These are phyloP conservation scores for Spiraea crenata DNA, from an alignment of 331 rosid genomes.

Conservation along the genomic window DNA sequence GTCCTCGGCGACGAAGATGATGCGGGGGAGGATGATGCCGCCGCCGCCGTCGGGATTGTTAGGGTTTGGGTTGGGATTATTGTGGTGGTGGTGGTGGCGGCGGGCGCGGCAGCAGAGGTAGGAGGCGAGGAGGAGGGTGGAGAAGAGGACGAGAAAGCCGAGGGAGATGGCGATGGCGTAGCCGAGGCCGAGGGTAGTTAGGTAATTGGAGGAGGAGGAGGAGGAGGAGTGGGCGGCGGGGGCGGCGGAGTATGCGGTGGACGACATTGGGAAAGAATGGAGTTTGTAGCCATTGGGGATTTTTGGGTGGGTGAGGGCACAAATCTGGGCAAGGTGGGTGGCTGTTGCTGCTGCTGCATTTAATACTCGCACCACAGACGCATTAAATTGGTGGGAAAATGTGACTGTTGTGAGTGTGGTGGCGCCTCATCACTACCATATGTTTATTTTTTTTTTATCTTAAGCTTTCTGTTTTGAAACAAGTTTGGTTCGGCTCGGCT, in stretches of 20 bases:
- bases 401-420: background rate
- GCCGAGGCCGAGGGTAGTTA: constrained; percentile 73
- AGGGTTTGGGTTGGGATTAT: background rate
- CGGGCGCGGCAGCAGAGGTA: constrained; percentile 59
- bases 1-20: constrained; percentile 55
- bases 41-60: constrained; percentile 12
- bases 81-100: background rate
- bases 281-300: constrained; percentile 47
- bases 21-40: constrained; percentile 41
- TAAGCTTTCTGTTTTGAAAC: too few relatives aligned
- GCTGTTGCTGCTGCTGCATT: constrained; percentile 41
- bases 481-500: too few relatives aligned
- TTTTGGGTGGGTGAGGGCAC: constrained; percentile 17
- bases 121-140: constrained; percentile 61
- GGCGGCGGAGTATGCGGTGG: constrained; percentile 20
- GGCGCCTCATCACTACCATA: too few relatives aligned
- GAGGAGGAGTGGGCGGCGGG: constrained; percentile 24
- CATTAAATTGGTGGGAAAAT: constrained; percentile 34
- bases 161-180: constrained; percentile 83
- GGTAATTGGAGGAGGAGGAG: constrained; percentile 30
- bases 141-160: constrained; percentile 65
- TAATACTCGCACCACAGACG: constrained; percentile 26
- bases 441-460: too few relatives aligned
- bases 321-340: constrained; percentile 32
- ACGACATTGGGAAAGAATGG: constrained; percentile 38